phyloP scores from a whole-genome alignment of 805 yeast genomes.

The Candida cerambycidarum region DNA sequence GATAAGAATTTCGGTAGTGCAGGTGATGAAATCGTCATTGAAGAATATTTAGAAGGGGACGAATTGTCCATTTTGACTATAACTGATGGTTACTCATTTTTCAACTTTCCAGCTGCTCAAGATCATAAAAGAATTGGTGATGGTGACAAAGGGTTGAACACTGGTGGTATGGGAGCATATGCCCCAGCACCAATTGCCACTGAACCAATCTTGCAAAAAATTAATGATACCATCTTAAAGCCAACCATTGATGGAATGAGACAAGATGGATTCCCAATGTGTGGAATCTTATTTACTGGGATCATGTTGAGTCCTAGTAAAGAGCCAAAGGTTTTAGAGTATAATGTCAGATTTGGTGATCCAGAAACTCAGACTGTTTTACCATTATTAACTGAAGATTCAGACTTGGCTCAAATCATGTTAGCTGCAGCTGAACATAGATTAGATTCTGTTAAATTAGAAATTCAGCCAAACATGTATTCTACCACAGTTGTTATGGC shows the following conservation, averaged over 20 bases:
- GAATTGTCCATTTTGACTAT: conserved; percentile 91
- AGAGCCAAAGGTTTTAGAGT: conserved; percentile 95
- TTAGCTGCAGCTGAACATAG: conserved; percentile 93
- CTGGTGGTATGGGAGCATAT: conserved; percentile 99
- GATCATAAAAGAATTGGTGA: conserved; percentile 96
- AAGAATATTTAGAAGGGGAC: conserved; percentile 95
- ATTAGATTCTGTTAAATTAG: conserved; percentile 73
- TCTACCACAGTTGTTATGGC: conserved; percentile 94
- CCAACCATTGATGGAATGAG: conserved; percentile 98
- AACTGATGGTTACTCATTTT: conserved; percentile 89
- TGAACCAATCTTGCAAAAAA: conserved; percentile 63
- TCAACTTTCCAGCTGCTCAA: conserved; percentile 94
- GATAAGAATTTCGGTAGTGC: conserved; percentile 88
- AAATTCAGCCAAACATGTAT: conserved; percentile 54
- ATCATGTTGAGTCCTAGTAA: conserved; percentile 75
- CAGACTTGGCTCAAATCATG: conserved; percentile 93
- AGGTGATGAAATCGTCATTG: conserved; percentile 90
- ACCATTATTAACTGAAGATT: conserved; percentile 75
- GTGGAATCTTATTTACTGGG: conserved; percentile 94
- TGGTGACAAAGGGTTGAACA: conserved; percentile 90
- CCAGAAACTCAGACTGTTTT: conserved; percentile 98
- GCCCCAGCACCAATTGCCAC: conserved; percentile 98
- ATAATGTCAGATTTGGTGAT: conserved; percentile 97
- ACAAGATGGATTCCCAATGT: conserved; percentile 90
- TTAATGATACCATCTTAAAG: conserved; percentile 72